Conservation (phyloP, 1,284 basidiomycete species). For the Limonomyces culmigenus region DNA sequence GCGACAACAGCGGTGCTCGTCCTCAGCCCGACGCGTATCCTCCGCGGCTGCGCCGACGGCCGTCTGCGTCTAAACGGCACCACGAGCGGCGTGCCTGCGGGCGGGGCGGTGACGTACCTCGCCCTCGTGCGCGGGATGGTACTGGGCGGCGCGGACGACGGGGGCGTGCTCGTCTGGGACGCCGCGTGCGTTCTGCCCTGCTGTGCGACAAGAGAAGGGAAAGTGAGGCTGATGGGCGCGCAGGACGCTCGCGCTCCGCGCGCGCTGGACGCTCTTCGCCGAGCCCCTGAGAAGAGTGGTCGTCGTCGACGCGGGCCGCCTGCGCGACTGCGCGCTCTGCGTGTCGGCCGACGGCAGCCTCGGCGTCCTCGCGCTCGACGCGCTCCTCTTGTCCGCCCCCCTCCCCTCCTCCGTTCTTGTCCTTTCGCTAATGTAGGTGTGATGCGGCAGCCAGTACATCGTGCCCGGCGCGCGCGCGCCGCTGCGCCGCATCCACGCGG, state of each 20-base stretch:
- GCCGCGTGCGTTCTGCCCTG: too few relatives aligned
- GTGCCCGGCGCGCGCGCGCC: constrained; percentile 63
- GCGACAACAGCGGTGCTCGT: too few relatives aligned
- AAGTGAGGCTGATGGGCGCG: too few relatives aligned
- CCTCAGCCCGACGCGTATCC: too few relatives aligned
- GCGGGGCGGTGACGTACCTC: too few relatives aligned
- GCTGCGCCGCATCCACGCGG: constrained; percentile 48
- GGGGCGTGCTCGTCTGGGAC: too few relatives aligned
- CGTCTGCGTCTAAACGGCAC: too few relatives aligned
- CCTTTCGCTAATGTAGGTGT: constrained; percentile 1
- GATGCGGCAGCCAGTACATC: constrained; percentile 40
- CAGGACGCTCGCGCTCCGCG: constrained; percentile 48
- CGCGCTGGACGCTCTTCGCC: constrained; percentile 55
- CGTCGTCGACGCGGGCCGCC: constrained; percentile 39
- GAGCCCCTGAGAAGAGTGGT: constrained; percentile 43
- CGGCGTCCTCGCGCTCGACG: constrained; percentile 62
- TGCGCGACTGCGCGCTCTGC: constrained; percentile 61
- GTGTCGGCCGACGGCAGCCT: constrained; percentile 70
- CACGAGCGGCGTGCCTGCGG: too few relatives aligned
- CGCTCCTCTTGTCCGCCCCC: constrained; percentile 52
- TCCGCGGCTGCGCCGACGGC: too few relatives aligned
- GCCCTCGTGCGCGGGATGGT: too few relatives aligned
- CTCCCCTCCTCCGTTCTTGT: constrained; percentile 5
- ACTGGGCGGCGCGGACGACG: too few relatives aligned
- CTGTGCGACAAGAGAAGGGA: too few relatives aligned